Percentiles rank a stretch among this genome's conserved stretches.
Conservation (phyloP, 495 filamentous ascomycete genomes). For the Cladorrhinum samala region DNA sequence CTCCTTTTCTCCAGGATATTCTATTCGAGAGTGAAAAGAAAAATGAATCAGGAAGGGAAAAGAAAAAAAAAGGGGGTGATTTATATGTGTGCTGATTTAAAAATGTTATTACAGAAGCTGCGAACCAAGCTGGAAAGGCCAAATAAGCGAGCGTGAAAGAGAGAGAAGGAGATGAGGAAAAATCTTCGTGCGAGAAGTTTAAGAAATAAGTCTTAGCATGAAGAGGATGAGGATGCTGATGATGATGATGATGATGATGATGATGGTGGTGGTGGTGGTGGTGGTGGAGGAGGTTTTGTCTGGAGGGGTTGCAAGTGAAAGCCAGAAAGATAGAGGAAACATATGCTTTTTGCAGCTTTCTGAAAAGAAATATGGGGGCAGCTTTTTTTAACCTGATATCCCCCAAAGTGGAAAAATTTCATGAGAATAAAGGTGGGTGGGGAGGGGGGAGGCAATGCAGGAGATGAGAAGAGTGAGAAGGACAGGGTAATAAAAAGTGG, state of each 20-base stretch:
- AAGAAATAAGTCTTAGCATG: background rate
- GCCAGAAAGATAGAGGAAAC: background rate
- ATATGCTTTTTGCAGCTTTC: background rate
- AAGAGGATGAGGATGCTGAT: too few species aligned
- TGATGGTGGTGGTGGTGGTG: too few species aligned
- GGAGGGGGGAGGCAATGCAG: too few species aligned
- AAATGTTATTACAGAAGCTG: constrained; percentile 34
- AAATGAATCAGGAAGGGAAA: background rate
- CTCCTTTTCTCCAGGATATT: background rate
- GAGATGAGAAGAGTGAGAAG: too few species aligned
- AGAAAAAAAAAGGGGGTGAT: background rate
- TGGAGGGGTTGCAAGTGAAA: background rate
- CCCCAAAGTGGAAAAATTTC: too few species aligned
- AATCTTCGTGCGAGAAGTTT: background rate
- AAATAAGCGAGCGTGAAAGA: constrained; percentile 26
- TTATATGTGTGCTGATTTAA: background rate
- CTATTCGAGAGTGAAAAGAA: background rate
- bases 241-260: too few species aligned
- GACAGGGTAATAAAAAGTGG: too few species aligned
- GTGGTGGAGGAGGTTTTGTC: too few species aligned
- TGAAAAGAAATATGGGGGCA: too few species aligned
- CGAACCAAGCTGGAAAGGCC: constrained; percentile 37
- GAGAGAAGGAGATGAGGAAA: background rate
- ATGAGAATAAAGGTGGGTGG: too few species aligned
- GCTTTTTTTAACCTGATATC: too few species aligned